Evolutionary conservation across 73 alveolate species (phyloP).

Genomic region (Paramecium primaurelia): DNA sequence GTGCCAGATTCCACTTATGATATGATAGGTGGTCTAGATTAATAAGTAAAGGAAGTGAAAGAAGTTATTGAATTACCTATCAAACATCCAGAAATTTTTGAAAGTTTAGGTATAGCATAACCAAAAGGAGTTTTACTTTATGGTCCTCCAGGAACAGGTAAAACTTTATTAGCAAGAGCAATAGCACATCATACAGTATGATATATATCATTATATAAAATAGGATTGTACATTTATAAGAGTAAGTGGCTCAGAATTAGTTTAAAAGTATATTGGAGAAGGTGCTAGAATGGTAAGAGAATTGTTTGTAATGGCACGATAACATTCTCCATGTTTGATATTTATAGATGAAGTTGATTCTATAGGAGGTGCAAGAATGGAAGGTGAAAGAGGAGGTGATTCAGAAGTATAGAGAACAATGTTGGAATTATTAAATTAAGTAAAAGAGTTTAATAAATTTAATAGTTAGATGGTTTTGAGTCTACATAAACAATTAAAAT

Average conservation of each 20-base stretch:
- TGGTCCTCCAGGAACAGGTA: conserved; percentile 99
- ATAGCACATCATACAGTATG: conserved; percentile 99
- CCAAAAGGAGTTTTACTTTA: conserved; percentile 97
- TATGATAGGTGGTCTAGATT: conserved; percentile 92
- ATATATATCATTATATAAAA: not conserved
- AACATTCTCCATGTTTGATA: conserved; percentile 99
- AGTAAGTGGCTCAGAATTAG: conserved; percentile 99
- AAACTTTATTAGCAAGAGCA: conserved; percentile 99
- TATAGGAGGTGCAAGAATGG: conserved; percentile 96
- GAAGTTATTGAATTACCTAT: conserved; percentile 99
- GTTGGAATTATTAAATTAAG: conserved; percentile 97
- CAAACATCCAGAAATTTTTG: conserved; percentile 99
- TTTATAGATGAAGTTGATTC: conserved; percentile 99
- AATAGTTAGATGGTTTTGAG: conserved; percentile 97
- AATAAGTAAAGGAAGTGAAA: conserved; percentile 86
- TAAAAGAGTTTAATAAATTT: not conserved
- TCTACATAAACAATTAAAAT: conserved; percentile 89
- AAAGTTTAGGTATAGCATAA: conserved; percentile 97
- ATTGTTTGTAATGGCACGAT: conserved; percentile 77
- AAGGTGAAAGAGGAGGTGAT: conserved; percentile 97
- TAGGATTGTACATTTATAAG: conserved; percentile 85
- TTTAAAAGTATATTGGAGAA: conserved; percentile 99
- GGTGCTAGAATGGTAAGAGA: conserved; percentile 99
- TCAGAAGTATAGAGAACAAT: conserved; percentile 99
- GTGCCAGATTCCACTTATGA: conserved; percentile 99